phyloP scores from a whole-genome alignment of 2,329 filamentous ascomycete genomes.

The Cladophialophora psammophila region DNA sequence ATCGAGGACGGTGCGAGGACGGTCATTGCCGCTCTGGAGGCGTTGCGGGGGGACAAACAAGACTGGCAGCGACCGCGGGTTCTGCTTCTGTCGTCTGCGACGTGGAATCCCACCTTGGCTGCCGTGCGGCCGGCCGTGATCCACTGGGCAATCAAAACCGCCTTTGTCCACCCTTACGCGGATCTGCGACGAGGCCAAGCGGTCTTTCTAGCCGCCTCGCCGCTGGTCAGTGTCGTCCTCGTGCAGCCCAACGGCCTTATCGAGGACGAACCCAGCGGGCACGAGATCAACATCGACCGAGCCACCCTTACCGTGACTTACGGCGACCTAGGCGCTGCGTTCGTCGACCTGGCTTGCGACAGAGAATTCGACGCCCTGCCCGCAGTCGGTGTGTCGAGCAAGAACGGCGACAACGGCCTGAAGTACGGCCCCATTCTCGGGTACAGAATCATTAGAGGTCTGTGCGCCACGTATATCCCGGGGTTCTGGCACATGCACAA shows the following conservation, averaged over 20 bases:
- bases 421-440: slow-evolving; percentile 18
- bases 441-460: slow-evolving; percentile 4
- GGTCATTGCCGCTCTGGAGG: slow-evolving; percentile 15
- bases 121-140: slow-evolving; percentile 15
- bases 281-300: slow-evolving; percentile 16
- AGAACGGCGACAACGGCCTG: slow-evolving; percentile 11
- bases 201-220: slow-evolving; percentile 1
- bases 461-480: slow-evolving; percentile 16
- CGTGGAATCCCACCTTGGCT: slow-evolving; percentile 22
- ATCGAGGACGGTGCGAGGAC: slow-evolving; percentile 19
- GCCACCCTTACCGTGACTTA: slow-evolving; percentile 12
- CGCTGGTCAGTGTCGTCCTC: slow-evolving; percentile 12
- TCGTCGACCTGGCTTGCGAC: slow-evolving; percentile 13
- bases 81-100: slow-evolving; percentile 19
- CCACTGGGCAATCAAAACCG: slow-evolving; percentile 26
- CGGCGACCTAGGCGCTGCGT: slow-evolving; percentile 17
- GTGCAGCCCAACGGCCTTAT: slow-evolving; percentile 20
- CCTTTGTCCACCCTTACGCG: slow-evolving; percentile 19
- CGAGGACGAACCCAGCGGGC: slow-evolving; percentile 15
- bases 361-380: slow-evolving; percentile 5
- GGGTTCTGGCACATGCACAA: slow-evolving; percentile 21
- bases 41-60: not conserved
- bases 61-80: slow-evolving; percentile 13
- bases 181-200: slow-evolving; percentile 19
- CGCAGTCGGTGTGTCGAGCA: slow-evolving; percentile 23